Evolutionary conservation across 2,329 filamentous ascomycete genomes (phyloP), one percentile per base, ranked within the genome.

Genomic region (Fusarium circinatum): DNA sequence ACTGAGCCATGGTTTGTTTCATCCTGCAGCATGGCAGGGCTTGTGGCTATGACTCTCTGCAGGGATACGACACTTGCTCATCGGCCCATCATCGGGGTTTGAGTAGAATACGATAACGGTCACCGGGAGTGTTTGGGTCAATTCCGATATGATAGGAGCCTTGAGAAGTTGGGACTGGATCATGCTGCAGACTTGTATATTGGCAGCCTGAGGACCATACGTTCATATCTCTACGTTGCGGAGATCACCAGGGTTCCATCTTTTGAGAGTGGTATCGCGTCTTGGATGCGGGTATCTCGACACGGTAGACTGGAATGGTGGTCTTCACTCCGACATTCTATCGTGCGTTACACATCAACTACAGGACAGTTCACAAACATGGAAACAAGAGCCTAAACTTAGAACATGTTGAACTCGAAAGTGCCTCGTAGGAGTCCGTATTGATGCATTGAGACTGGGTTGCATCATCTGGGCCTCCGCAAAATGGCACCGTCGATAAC

Each of bases 71-170:
- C 18, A 5, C 18, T 47, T 22, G 18, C 26, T 47, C 13, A 47
- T 22, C 44, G 44, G 3, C 44, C 44, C 4, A 28, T 47, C 9
- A 47, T 47, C 0, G 26, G 44, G 0, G 0, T 22, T 11, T 8
- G 28, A 18, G 1, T 47, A 47, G 18, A 47, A 0, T 28, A 47
- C 4, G 26, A 47, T 5, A 5, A 1, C 26, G 44, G 18, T 15
- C 26, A 28, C 13, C 18, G 44, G 44, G 44, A 47, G 1, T 47
- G 44, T 28, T 7, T 47, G 26, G 44, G 44, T 3, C 44, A 47
- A 15, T 47, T 22, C 3, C 24, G 44, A 28, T 47, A 3, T 15
- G 26, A 47, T 15, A 47, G 44, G 6, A 8, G 18, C 4, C 9
- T 47, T 8, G 18, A 11, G 8, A 15, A 28, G 4, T 5, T 47